phyloP scores from a whole-genome alignment of 768 basidiomycete genomes.

The Tricholoma saponaceum region DNA sequence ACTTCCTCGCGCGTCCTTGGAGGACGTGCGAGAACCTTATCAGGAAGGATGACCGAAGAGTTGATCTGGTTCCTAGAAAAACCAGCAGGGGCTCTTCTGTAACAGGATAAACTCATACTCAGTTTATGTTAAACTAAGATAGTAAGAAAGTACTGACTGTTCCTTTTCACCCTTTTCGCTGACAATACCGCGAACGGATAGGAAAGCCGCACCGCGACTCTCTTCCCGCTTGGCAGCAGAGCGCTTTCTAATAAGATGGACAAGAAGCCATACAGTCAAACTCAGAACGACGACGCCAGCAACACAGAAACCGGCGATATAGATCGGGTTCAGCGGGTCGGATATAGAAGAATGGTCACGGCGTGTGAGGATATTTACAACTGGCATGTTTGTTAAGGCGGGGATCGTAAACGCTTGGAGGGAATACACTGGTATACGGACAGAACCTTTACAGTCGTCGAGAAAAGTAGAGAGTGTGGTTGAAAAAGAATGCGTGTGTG shows the following conservation, averaged over 20 bases:
- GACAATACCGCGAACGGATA: conserved; percentile 46
- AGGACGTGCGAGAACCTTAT: conserved; percentile 36
- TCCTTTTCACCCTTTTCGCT: conserved; percentile 27
- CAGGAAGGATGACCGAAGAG: conserved; percentile 49
- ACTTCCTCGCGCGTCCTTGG: conserved; percentile 36
- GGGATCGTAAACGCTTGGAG: neutral
- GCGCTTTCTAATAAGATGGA: conserved; percentile 40
- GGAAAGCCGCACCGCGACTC: conserved; percentile 37
- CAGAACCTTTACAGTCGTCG: neutral
- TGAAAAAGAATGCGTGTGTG: conserved; percentile 8
- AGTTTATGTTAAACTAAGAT: neutral
- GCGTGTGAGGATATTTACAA: conserved; percentile 14
- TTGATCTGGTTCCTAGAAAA: conserved; percentile 43
- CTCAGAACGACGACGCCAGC: conserved; percentile 36
- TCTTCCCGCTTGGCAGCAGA: conserved; percentile 30
- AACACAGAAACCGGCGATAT: conserved; percentile 50
- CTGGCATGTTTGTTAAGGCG: conserved; percentile 13
- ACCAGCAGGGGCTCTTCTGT: conserved; percentile 6
- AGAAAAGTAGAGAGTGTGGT: conserved; percentile 7
- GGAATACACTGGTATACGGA: neutral
- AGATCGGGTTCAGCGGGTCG: conserved; percentile 23
- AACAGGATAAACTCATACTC: neutral
- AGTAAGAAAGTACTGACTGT: conserved; percentile 5
- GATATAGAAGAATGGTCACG: conserved; percentile 8
- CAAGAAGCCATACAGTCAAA: conserved; percentile 37